Conservation (phyloP, 2,329 filamentous ascomycete species). For the Hypoxylon sp. region DNA sequence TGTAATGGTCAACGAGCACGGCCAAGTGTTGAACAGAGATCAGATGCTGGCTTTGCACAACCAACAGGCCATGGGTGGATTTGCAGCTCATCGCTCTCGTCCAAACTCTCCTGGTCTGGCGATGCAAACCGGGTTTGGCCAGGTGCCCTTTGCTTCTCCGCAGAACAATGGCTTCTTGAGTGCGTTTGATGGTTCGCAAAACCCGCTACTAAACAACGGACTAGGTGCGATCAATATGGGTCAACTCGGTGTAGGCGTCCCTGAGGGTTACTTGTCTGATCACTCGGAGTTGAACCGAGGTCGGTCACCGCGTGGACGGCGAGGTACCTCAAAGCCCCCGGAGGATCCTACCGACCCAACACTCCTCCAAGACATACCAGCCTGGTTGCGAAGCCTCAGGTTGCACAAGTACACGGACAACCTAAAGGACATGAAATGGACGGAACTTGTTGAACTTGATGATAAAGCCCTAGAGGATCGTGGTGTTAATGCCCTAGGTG, state of each 20-base stretch:
- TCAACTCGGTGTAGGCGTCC: slow-evolving; percentile 73
- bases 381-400: slow-evolving; percentile 92
- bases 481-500: slow-evolving; percentile 93
- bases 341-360: slow-evolving; percentile 94
- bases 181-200: slow-evolving; percentile 77
- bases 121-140: slow-evolving; percentile 72
- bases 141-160: slow-evolving; percentile 80
- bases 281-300: slow-evolving; percentile 91
- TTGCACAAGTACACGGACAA: slow-evolving; percentile 99
- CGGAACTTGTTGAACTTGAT: slow-evolving; percentile 88
- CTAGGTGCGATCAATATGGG: slow-evolving; percentile 76
- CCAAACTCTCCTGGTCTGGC: slow-evolving; percentile 89
- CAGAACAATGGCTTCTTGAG: slow-evolving; percentile 95
- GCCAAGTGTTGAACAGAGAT: slow-evolving; percentile 84
- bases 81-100: slow-evolving; percentile 78
- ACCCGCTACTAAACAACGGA: slow-evolving; percentile 74
- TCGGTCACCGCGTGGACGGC: slow-evolving; percentile 87
- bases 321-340: slow-evolving; percentile 95
- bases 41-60: slow-evolving; percentile 84
- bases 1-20: slow-evolving; percentile 94
- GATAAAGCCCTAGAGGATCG: slow-evolving; percentile 92
- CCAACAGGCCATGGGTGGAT: slow-evolving; percentile 65
- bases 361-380: slow-evolving; percentile 92
- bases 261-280: slow-evolving; percentile 91
- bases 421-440: slow-evolving; percentile 96